phyloP scores from a whole-genome alignment of 1,284 basidiomycete species.

The Apiotrichum siamense region DNA sequence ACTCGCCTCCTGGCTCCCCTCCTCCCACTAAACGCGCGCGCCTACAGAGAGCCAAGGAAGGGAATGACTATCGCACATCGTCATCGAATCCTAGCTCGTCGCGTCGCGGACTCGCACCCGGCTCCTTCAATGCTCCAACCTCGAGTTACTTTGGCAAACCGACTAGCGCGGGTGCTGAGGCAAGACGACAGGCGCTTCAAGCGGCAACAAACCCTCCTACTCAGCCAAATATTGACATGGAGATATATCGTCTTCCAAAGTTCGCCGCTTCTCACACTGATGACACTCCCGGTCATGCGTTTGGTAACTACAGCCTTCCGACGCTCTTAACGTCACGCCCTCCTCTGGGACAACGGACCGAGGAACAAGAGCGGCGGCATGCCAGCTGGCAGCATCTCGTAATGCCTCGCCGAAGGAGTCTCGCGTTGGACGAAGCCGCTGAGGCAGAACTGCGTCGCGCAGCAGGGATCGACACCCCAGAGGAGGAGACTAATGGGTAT shows the following conservation, averaged over 20 bases:
- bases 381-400: slow-evolving; percentile 32
- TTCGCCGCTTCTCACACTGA: background rate
- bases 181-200: background rate
- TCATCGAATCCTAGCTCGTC: background rate
- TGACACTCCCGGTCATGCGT: slow-evolving; percentile 21
- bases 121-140: slow-evolving; percentile 18
- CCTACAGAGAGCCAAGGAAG: background rate
- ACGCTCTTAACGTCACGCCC: background rate
- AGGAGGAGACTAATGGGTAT: slow-evolving; percentile 7
- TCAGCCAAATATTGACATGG: slow-evolving; percentile 5
- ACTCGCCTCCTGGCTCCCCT: slow-evolving; percentile 24
- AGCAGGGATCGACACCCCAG: slow-evolving; percentile 5
- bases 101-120: too few species aligned
- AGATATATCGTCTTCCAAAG: slow-evolving; percentile 20
- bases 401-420: slow-evolving; percentile 34
- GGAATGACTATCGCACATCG: background rate
- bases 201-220: background rate
- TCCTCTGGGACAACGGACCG: slow-evolving; percentile 13
- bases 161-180: background rate
- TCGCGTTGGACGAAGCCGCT: slow-evolving; percentile 46
- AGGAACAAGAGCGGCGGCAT: slow-evolving; percentile 30
- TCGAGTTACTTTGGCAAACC: slow-evolving; percentile 1
- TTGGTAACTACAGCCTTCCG: slow-evolving; percentile 17
- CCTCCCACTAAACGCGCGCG: slow-evolving; percentile 24
- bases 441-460: slow-evolving; percentile 29